These are phyloP conservation scores for Pelargonium myrrhifolium DNA, from an alignment of 441 rosid species.

Conservation along the genomic window DNA sequence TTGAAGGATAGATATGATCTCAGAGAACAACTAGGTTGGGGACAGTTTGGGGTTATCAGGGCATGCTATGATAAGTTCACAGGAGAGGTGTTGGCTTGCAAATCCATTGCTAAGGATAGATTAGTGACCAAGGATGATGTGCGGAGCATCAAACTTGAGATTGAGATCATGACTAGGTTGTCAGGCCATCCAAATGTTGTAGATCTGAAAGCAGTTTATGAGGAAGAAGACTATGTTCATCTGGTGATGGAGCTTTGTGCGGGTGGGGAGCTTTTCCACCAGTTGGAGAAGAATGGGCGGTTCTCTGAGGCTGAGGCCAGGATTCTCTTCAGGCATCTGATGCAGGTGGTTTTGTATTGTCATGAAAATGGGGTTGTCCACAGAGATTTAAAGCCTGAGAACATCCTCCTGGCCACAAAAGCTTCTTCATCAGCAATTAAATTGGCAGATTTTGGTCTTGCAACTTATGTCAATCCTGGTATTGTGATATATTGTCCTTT, in stretches of 20 bases:
- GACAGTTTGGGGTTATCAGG: constrained; percentile 64
- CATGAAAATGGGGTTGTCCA: constrained; percentile 63
- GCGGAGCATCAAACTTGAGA: constrained; percentile 54
- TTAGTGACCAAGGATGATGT: constrained; percentile 48
- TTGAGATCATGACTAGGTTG: constrained; percentile 55
- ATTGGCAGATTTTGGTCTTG: constrained; percentile 70
- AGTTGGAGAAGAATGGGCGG: constrained; percentile 47
- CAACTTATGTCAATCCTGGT: constrained; percentile 58
- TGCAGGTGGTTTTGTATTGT: constrained; percentile 54
- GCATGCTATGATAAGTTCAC: constrained; percentile 49
- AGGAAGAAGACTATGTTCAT: constrained; percentile 55
- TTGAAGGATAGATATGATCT: constrained; percentile 44
- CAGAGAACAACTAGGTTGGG: constrained; percentile 60
- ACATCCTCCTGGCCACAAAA: constrained; percentile 53
- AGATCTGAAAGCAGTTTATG: constrained; percentile 60
- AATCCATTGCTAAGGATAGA: constrained; percentile 57
- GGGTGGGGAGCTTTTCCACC: constrained; percentile 66
- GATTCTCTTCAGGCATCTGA: constrained; percentile 50
- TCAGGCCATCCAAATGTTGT: constrained; percentile 72
- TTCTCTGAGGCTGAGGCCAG: constrained; percentile 50
- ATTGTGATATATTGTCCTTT: constrained; percentile 10
- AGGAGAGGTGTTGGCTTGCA: constrained; percentile 55
- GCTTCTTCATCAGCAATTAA: constrained; percentile 51
- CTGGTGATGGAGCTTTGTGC: constrained; percentile 74
- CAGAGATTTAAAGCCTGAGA: constrained; percentile 66